phyloP scores from a whole-genome alignment of 768 basidiomycete genomes.

The Symmetrospora coprosmae region DNA sequence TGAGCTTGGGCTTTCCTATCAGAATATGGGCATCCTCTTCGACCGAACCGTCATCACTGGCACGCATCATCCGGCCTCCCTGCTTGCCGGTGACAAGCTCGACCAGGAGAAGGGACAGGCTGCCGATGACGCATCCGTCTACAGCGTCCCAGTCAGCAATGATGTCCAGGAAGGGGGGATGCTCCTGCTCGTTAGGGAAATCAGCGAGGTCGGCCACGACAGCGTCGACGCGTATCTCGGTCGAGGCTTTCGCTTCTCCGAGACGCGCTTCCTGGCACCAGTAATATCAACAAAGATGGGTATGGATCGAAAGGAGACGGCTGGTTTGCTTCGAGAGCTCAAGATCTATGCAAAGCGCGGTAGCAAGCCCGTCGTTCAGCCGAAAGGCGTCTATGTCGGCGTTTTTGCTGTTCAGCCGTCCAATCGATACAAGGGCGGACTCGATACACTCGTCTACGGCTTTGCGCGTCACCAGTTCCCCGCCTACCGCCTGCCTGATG shows the following conservation, averaged over 20 bases:
- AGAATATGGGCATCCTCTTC: conserved; percentile 36
- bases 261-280: conserved; percentile 36
- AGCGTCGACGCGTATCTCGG: conserved; percentile 34
- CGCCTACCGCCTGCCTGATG: conserved; percentile 38
- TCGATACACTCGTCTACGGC: conserved; percentile 37
- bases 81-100: neutral
- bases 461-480: conserved; percentile 39
- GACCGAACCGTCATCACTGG: conserved; percentile 37
- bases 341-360: conserved; percentile 38
- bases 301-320: conserved; percentile 35
- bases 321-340: conserved; percentile 35
- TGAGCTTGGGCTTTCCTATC: conserved; percentile 35
- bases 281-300: conserved; percentile 35
- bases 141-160: neutral
- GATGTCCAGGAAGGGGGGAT: conserved; percentile 35
- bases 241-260: conserved; percentile 37
- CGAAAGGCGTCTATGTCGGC: conserved; percentile 36
- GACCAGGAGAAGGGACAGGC: conserved; percentile 19
- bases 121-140: conserved; percentile 25
- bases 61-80: conserved; percentile 21
- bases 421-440: conserved; percentile 24
- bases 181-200: conserved; percentile 37
- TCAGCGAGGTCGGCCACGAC: conserved; percentile 31
- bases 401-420: conserved; percentile 37
- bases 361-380: conserved; percentile 36